phyloP scores from a whole-genome alignment of 768 basidiomycete species.

The Galerina marginata region DNA sequence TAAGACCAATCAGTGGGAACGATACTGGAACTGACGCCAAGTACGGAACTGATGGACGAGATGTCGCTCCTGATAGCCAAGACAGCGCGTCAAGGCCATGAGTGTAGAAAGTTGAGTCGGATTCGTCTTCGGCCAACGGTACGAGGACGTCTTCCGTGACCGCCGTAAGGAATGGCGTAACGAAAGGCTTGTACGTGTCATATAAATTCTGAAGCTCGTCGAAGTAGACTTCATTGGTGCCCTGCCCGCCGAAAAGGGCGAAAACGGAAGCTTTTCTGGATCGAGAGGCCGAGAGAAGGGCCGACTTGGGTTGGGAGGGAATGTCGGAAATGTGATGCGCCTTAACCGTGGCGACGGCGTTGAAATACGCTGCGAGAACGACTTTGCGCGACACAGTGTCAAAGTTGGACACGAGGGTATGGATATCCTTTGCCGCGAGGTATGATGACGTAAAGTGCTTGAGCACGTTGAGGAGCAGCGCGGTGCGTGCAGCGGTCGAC shows the following conservation, averaged over 20 bases:
- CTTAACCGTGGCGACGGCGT: constrained; percentile 74
- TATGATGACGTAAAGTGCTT: constrained; percentile 79
- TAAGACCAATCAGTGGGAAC: constrained; percentile 94
- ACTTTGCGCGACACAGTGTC: constrained; percentile 77
- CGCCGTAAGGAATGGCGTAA: constrained; percentile 69
- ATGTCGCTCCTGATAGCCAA: constrained; percentile 77
- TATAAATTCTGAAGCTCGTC: constrained; percentile 92
- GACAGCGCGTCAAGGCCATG: constrained; percentile 82
- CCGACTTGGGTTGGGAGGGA: constrained; percentile 65
- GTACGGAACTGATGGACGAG: constrained; percentile 83
- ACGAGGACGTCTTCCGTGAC: constrained; percentile 71
- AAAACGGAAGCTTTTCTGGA: constrained; percentile 77
- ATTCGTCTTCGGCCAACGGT: constrained; percentile 68
- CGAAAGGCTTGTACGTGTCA: constrained; percentile 90
- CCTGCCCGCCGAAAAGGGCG: constrained; percentile 97
- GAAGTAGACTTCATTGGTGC: constrained; percentile 97
- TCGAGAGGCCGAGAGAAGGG: constrained; percentile 67
- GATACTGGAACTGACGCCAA: constrained; percentile 94
- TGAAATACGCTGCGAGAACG: constrained; percentile 81
- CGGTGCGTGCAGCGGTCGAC: constrained; percentile 55
- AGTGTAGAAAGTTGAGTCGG: constrained; percentile 69
- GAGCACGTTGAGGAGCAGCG: constrained; percentile 77
- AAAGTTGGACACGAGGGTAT: constrained; percentile 77
- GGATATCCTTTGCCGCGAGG: constrained; percentile 77
- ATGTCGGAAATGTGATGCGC: constrained; percentile 54